Conservation (phyloP, 345 rosid genomes). For the Bruguiera parviflora region DNA sequence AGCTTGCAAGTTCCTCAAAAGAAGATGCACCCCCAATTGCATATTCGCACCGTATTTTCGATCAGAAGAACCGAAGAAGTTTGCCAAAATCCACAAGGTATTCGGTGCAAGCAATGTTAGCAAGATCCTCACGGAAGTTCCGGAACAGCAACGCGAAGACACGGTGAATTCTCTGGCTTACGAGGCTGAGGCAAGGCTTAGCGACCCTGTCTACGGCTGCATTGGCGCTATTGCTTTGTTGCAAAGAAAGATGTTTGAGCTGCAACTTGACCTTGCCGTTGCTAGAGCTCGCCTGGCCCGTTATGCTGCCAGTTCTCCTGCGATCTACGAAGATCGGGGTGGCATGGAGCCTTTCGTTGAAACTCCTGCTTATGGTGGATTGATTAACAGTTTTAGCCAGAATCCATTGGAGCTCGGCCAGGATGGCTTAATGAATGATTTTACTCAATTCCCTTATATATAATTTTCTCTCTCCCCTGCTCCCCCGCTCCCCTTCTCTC, state of each 20-base stretch:
- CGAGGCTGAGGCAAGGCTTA: conserved; percentile 87
- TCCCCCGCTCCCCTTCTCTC: neutral
- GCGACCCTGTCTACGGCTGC: conserved; percentile 90
- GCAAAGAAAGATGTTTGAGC: conserved; percentile 69
- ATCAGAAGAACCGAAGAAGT: conserved; percentile 63
- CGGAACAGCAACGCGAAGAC: conserved; percentile 86
- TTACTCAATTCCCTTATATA: conserved; percentile 40
- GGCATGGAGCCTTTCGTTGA: conserved; percentile 31
- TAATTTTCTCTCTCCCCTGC: conserved; percentile 1
- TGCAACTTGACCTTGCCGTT: conserved; percentile 68
- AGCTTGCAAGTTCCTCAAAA: conserved; percentile 84
- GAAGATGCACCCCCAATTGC: conserved; percentile 73
- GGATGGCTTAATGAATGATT: conserved; percentile 32
- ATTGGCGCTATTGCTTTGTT: conserved; percentile 80
- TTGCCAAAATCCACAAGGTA: conserved; percentile 86
- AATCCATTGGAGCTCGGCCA: conserved; percentile 27
- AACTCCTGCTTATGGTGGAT: conserved; percentile 40
- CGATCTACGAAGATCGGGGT: conserved; percentile 10
- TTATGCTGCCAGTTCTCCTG: conserved; percentile 27
- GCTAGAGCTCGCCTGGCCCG: conserved; percentile 71
- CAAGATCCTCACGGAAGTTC: conserved; percentile 78
- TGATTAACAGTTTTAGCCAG: conserved; percentile 42
- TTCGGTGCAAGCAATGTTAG: conserved; percentile 96
- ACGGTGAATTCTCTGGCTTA: conserved; percentile 80
- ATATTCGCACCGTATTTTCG: conserved; percentile 86